Base-by-base conservation (phyloP, 1,284 basidiomycete genomes). In the Apiotrichum domesticum region DNA sequence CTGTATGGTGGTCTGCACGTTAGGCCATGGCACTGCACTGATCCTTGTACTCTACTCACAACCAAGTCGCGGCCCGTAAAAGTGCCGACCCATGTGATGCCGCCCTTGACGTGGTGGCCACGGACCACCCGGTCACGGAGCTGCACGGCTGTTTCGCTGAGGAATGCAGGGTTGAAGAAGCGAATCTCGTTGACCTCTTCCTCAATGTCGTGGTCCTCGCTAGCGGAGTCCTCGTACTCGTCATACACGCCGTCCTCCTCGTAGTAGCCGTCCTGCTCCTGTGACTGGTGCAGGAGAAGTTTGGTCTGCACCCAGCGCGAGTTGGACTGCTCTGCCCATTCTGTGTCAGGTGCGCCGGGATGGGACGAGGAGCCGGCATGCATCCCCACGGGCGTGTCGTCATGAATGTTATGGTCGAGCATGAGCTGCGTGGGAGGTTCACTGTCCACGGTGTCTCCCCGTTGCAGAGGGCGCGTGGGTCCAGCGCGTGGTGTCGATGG, bases 31-130 rank as follows among this genome's bases (percentile, higher is more conserved):
- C 29, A 29, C 29, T 29, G 29, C 29, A 29, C 29, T 3, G 29
- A 3, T 29, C 3, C 29, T 29, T 29, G 29, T 3, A 29, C 29
- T 29, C 29, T 33, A 82, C 90, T 69, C 77, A 93, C 89, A 57
- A 97, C 90, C 51, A 94, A 85, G 69, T 95, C 91, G 63, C 87
- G 88, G 6, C 92, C 93, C 1, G 92, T 96, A 68, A 96, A 96
- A 10, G 89, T 87, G 10, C 84, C 80, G 2, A 86, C 86, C 72
- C 92, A 94, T 0, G 88, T 87, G 46, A 94, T 87, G 56, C 88
- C 87, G 7, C 88, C 88, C 76, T 96, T 96, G 60, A 93, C 87
- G 69, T 98, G 93, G 3, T 85, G 85, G 11, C 86, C 86, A 48
- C 88, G 81, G 2, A 87, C 87, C 1, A 98, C 87, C 65, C 87